These are phyloP conservation scores for Fusarium haematococcum DNA, from an alignment of 2,329 filamentous ascomycete species.

Conservation along the genomic window DNA sequence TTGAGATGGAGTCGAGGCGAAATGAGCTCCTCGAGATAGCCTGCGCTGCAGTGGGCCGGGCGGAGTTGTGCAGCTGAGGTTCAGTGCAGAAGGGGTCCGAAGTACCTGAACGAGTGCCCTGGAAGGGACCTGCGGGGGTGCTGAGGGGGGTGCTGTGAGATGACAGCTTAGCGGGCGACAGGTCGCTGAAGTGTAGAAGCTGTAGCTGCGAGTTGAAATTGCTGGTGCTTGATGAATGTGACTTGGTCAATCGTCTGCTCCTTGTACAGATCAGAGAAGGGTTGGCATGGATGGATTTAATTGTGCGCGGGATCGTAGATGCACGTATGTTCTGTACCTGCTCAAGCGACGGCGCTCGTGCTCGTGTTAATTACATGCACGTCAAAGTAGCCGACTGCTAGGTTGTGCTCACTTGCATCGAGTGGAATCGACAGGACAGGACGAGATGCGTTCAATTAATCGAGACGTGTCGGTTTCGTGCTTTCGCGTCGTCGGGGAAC, in stretches of 20 bases:
- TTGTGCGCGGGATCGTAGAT: background rate
- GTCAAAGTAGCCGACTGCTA: slow-evolving; percentile 37
- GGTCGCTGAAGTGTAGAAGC: slow-evolving; percentile 23
- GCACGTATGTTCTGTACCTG: slow-evolving; percentile 10
- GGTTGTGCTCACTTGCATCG: slow-evolving; percentile 37
- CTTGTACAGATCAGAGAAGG: background rate
- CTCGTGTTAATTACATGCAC: slow-evolving; percentile 28
- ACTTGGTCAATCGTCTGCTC: background rate
- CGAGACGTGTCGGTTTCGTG: slow-evolving; percentile 60
- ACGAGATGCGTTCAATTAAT: slow-evolving; percentile 49
- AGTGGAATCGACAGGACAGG: slow-evolving; percentile 2
- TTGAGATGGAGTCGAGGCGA: slow-evolving; percentile 45
- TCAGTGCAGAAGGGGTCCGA: slow-evolving; percentile 27
- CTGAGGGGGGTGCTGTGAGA: slow-evolving; percentile 29
- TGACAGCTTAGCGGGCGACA: slow-evolving; percentile 33
- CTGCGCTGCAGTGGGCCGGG: slow-evolving; percentile 23
- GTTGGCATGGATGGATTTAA: background rate
- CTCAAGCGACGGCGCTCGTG: slow-evolving; percentile 15
- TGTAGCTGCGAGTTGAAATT: slow-evolving; percentile 4
- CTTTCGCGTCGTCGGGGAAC: slow-evolving; percentile 48
- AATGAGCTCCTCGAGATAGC: slow-evolving; percentile 45
- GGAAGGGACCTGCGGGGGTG: slow-evolving; percentile 25
- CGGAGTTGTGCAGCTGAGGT: slow-evolving; percentile 36
- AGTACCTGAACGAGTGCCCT: slow-evolving; percentile 34
- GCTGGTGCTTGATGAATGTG: background rate